phyloP scores from a whole-genome alignment of 1,284 basidiomycete species.

The Trametes hirsuta region DNA sequence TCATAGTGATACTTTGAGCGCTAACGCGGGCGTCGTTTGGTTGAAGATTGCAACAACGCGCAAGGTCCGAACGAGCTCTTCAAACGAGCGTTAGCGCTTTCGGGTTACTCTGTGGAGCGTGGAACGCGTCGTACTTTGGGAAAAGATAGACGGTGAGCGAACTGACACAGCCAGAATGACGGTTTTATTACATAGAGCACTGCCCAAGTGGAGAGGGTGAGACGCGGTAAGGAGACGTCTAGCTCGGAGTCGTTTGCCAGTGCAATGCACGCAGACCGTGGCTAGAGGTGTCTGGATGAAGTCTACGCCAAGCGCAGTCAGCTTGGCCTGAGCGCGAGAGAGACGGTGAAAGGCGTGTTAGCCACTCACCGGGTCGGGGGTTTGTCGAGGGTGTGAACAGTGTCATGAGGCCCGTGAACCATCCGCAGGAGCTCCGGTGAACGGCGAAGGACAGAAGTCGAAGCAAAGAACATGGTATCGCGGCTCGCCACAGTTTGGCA shows the following conservation, averaged over 20 bases:
- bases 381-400: neutral
- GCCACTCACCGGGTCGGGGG: slow-evolving; percentile 3
- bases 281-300: neutral
- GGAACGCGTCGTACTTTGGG: too few relatives aligned
- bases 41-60: neutral
- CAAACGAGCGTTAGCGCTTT: too few relatives aligned
- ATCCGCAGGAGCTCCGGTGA: neutral
- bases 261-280: too few relatives aligned
- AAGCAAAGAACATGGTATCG: slow-evolving; percentile 1
- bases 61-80: neutral
- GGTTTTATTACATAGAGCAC: too few relatives aligned
- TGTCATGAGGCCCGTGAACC: neutral
- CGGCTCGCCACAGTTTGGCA: slow-evolving; percentile 8
- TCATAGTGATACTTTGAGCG: neutral
- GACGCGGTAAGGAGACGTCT: too few relatives aligned
- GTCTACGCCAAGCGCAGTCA: neutral
- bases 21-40: neutral
- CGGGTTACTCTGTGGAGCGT: too few relatives aligned
- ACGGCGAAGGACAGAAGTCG: slow-evolving; percentile 13
- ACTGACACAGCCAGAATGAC: too few relatives aligned
- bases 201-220: too few relatives aligned
- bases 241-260: neutral
- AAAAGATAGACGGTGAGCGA: too few relatives aligned
- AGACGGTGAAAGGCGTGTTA: neutral
- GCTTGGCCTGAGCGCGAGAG: neutral